A percentile compares a stretch with the other conserved stretches of the same genome.
phyloP scores from a whole-genome alignment of 176 grass and related monocot species.

The Oryza glumipatula region DNA sequence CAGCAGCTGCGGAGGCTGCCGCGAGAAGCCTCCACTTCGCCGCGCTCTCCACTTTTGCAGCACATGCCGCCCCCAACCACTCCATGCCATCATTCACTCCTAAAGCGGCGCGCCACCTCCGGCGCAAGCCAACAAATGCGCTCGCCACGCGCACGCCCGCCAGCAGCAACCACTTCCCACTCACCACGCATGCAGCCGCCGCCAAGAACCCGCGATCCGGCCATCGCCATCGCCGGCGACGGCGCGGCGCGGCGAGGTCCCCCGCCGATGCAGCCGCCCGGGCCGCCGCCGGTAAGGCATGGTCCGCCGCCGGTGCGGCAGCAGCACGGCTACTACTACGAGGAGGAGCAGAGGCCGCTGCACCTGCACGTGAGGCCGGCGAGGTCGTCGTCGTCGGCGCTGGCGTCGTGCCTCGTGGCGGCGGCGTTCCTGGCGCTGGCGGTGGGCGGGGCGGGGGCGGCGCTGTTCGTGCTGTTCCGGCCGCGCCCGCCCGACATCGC shows the following conservation, averaged over 20 bases:
- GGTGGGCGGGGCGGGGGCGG: background rate
- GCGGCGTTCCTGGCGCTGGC: conserved; percentile 65
- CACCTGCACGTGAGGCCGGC: background rate
- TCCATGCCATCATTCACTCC: background rate
- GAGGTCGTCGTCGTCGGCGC: conserved; percentile 23
- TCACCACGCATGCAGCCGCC: conserved; percentile 27
- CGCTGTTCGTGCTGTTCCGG: conserved; percentile 76
- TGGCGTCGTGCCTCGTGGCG: conserved; percentile 65
- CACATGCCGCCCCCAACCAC: background rate
- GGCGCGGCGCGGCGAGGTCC: background rate
- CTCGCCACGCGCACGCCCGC: background rate
- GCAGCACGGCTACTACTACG: conserved; percentile 9
- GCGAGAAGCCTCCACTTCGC: background rate
- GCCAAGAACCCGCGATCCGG: background rate
- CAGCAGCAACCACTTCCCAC: background rate
- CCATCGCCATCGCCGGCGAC: background rate
- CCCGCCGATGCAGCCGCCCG: no score
- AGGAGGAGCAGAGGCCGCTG: background rate
- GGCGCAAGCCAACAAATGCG: background rate
- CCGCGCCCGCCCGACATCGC: conserved; percentile 67
- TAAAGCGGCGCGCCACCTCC: background rate
- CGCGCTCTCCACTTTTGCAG: background rate
- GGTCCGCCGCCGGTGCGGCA: background rate
- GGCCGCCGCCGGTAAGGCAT: no score
- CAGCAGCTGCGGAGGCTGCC: background rate